These are phyloP conservation scores for Raffaelea deltoideospora DNA, from an alignment of 2,329 filamentous ascomycete genomes.

Conservation along the genomic window DNA sequence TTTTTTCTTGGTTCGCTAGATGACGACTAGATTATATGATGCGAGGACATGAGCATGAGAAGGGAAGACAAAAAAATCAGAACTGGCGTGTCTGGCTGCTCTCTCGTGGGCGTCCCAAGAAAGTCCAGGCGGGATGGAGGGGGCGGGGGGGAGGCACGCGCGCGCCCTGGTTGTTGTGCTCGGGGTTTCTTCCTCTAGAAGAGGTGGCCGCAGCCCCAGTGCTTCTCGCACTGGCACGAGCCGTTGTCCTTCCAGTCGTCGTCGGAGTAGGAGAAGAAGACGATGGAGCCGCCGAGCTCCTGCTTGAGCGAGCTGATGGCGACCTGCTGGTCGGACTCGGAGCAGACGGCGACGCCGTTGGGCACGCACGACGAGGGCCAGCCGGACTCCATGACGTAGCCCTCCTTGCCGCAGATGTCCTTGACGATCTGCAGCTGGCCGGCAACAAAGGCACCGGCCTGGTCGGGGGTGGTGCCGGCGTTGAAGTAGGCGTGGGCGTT, in stretches of 20 bases:
- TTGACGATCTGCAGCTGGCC: slow-evolving; percentile 59
- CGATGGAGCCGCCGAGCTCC: slow-evolving; percentile 49
- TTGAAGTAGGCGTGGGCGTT: slow-evolving; percentile 98
- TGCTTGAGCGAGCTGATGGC: slow-evolving; percentile 60
- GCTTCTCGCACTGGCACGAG: slow-evolving; percentile 58
- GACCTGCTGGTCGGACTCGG: slow-evolving; percentile 46
- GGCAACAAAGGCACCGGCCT: slow-evolving; percentile 64
- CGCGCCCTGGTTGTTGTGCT: too few species aligned
- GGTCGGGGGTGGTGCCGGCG: slow-evolving; percentile 40
- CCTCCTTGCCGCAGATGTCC: slow-evolving; percentile 56
- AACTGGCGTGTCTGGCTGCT: too few species aligned
- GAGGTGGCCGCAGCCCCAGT: slow-evolving; percentile 53
- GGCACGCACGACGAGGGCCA: slow-evolving; percentile 60
- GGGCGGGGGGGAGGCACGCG: too few species aligned
- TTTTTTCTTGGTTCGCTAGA: too few species aligned
- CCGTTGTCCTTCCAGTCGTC: slow-evolving; percentile 71
- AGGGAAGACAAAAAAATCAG: too few species aligned
- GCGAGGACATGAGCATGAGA: too few species aligned
- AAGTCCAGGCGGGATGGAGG: too few species aligned
- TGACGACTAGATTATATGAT: too few species aligned
- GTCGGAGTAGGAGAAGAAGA: slow-evolving; percentile 70
- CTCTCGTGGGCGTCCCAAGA: too few species aligned
- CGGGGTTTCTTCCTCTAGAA: slow-evolving; percentile 13
- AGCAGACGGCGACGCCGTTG: slow-evolving; percentile 62
- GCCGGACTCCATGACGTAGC: slow-evolving; percentile 78